These are phyloP conservation scores for Pythium pectinolyticum DNA, from an alignment of 352 stramenopile genomes.

Conservation along the genomic window DNA sequence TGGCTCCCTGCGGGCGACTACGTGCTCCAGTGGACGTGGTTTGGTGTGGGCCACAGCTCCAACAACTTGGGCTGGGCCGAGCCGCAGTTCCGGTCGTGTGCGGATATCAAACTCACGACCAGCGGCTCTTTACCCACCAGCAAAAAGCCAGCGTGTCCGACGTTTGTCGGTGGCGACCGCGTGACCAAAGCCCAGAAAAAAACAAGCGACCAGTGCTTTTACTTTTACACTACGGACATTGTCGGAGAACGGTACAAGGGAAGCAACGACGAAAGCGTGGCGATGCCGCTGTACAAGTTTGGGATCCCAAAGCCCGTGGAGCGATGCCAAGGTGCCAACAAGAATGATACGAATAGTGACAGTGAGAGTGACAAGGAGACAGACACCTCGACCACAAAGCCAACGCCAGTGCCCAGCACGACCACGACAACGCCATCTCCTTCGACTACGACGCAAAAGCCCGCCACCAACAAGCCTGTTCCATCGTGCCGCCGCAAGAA, in stretches of 20 bases:
- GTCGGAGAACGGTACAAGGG: neutral
- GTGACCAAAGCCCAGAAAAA: slow-evolving; percentile 23
- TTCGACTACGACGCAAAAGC: neutral
- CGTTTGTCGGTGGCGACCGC: slow-evolving; percentile 24
- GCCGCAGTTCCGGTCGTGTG: slow-evolving; percentile 25
- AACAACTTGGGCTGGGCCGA: slow-evolving; percentile 21
- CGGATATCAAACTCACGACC: slow-evolving; percentile 22
- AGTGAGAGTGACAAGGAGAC: neutral
- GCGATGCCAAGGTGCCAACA: neutral
- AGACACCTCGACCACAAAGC: neutral
- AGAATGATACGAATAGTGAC: neutral
- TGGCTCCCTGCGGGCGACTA: slow-evolving; percentile 23
- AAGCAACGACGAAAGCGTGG: neutral
- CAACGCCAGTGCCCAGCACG: neutral
- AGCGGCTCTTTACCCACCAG: neutral
- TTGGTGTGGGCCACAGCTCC: slow-evolving; percentile 18
- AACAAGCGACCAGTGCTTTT: slow-evolving; percentile 25
- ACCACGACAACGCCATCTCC: neutral
- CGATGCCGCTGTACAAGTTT: neutral
- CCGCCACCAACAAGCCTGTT: neutral
- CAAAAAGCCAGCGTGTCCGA: slow-evolving; percentile 10
- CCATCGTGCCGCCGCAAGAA: neutral
- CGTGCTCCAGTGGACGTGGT: slow-evolving; percentile 25
- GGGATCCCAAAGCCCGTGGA: neutral
- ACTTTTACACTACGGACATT: slow-evolving; percentile 25